Conservation (phyloP, 2,329 filamentous ascomycete species). For the Fusarium dimerum region DNA sequence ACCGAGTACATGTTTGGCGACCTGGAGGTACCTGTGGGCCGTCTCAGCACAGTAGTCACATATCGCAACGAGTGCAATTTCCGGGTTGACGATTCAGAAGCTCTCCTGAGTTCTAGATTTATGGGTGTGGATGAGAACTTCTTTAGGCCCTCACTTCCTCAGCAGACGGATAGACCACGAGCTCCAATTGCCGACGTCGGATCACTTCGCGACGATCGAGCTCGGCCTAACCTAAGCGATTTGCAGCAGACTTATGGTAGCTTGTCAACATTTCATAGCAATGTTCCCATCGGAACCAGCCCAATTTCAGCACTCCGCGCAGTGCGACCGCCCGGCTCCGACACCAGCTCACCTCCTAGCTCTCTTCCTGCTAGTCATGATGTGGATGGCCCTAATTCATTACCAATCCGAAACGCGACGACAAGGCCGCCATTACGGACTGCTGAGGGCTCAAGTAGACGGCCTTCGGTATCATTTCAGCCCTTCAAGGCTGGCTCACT, state of each 20-base stretch:
- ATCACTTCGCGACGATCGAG: conserved; percentile 70
- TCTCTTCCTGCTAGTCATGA: conserved; percentile 51
- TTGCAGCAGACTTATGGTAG: conserved; percentile 84
- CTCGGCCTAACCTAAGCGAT: conserved; percentile 52
- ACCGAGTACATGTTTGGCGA: conserved; percentile 81
- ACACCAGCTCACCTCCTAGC: conserved; percentile 59
- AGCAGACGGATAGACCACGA: conserved; percentile 45
- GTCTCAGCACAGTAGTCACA: conserved; percentile 76
- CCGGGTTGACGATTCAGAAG: conserved; percentile 86
- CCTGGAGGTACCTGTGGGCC: conserved; percentile 83
- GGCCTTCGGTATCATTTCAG: conserved; percentile 86
- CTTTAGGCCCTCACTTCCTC: conserved; percentile 75
- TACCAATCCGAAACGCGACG: conserved; percentile 47
- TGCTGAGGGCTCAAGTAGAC: conserved; percentile 60
- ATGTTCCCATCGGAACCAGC: conserved; percentile 74
- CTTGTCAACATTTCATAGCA: conserved; percentile 85
- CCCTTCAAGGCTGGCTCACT: conserved; percentile 95
- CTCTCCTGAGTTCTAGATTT: conserved; percentile 87
- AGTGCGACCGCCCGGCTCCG: conserved; percentile 61
- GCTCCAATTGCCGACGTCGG: conserved; percentile 59
- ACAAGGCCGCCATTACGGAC: conserved; percentile 42
- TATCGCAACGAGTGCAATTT: conserved; percentile 92
- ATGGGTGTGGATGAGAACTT: conserved; percentile 88
- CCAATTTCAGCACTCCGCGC: conserved; percentile 82
- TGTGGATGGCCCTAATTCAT: conserved; percentile 49